These are phyloP conservation scores for Tolypocladium amazonense DNA, from an alignment of 2,329 filamentous ascomycete species.

Conservation along the genomic window DNA sequence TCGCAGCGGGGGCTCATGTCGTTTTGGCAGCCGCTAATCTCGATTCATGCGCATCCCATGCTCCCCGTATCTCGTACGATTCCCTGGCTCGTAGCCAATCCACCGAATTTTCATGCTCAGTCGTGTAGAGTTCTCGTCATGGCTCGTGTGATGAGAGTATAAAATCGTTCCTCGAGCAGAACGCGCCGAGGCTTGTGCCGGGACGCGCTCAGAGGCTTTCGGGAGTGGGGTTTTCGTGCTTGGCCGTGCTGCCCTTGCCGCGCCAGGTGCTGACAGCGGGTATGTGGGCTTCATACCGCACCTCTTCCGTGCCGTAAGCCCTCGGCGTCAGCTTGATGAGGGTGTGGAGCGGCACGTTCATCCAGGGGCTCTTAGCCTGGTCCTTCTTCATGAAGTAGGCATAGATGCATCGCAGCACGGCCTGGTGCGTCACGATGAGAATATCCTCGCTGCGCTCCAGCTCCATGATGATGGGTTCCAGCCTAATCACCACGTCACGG, in stretches of 20 bases:
- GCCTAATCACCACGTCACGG: constrained; percentile 90
- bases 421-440: constrained; percentile 95
- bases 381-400: constrained; percentile 98
- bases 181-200: not conserved
- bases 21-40: not conserved
- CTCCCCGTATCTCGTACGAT: not conserved
- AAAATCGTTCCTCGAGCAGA: not conserved
- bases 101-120: not conserved
- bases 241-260: constrained; percentile 84
- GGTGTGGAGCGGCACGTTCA: constrained; percentile 94
- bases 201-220: constrained; percentile 18
- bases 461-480: constrained; percentile 99
- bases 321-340: constrained; percentile 93
- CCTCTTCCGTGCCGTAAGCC: constrained; percentile 87
- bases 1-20: not conserved
- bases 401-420: constrained; percentile 92
- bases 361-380: constrained; percentile 90
- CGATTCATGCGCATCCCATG: not conserved
- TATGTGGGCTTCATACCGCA: constrained; percentile 81
- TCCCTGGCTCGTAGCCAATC: not conserved
- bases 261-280: constrained; percentile 94
- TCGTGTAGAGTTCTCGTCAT: not conserved
- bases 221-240: constrained; percentile 58
- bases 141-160: not conserved
- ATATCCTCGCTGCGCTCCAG: constrained; percentile 93